Percentiles rank a stretch among this genome's conserved stretches.
Evolutionary conservation across 441 rosid genomes (phyloP).

Genomic region (Rhodomyrtus psidioides): DNA sequence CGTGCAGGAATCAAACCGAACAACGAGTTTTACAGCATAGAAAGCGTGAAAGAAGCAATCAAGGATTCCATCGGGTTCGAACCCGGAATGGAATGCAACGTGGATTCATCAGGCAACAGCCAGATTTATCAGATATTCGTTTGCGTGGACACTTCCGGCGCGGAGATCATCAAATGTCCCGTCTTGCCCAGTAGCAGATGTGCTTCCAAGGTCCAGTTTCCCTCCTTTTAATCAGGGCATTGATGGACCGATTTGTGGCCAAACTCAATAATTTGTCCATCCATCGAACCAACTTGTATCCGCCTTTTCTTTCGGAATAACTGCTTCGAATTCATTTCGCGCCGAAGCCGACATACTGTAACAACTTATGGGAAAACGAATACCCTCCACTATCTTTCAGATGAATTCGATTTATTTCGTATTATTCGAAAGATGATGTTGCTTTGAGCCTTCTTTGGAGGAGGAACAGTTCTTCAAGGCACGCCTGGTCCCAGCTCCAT

Average conservation of each 20-base stretch:
- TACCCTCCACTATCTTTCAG: background rate
- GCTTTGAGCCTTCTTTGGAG: background rate
- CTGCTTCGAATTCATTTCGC: background rate
- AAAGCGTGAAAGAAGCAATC: conserved; percentile 45
- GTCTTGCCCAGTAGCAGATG: conserved; percentile 39
- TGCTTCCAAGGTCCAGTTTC: conserved; percentile 42
- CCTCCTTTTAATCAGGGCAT: conserved; percentile 5
- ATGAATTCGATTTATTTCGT: background rate
- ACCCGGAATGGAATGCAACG: conserved; percentile 62
- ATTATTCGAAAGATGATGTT: background rate
- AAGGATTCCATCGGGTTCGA: conserved; percentile 37
- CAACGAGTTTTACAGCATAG: conserved; percentile 39
- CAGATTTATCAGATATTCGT: conserved; percentile 61
- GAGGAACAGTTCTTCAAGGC: background rate
- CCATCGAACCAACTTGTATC: background rate
- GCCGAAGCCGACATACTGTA: background rate
- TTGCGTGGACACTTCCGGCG: conserved; percentile 65
- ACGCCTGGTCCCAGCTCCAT: background rate
- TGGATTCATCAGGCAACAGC: conserved; percentile 31
- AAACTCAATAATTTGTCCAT: background rate
- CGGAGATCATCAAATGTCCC: conserved; percentile 63
- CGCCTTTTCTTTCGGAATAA: background rate
- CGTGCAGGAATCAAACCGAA: conserved; percentile 55
- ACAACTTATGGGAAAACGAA: background rate
- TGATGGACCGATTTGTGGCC: background rate